phyloP scores from a whole-genome alignment of 1,284 basidiomycete genomes.

The Ganoderma boninense region DNA sequence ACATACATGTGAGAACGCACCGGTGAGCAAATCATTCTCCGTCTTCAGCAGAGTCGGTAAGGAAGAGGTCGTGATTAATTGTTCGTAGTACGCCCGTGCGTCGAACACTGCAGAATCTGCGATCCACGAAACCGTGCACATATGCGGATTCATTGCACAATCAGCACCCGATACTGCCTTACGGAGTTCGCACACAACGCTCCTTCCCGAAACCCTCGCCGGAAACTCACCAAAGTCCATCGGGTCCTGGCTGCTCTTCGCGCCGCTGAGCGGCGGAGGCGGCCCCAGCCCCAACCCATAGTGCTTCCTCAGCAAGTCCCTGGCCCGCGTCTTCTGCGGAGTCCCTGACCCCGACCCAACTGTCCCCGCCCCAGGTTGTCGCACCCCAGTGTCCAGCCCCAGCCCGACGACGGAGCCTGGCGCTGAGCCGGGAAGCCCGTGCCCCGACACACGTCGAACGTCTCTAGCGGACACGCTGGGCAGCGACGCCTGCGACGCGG shows the following conservation, averaged over 20 bases:
- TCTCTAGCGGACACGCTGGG: conserved; percentile 16
- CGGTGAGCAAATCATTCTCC: conserved; percentile 80
- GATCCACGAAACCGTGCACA: neutral
- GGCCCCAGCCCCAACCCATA: conserved; percentile 82
- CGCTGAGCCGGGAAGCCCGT: conserved; percentile 16
- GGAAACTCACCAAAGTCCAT: conserved; percentile 74
- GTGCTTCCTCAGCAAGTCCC: conserved; percentile 82
- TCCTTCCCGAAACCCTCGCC: neutral
- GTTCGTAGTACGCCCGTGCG: conserved; percentile 83
- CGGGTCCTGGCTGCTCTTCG: conserved; percentile 65
- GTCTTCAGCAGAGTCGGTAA: conserved; percentile 74
- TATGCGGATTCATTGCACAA: neutral
- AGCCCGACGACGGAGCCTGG: conserved; percentile 16
- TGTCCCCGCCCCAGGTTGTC: conserved; percentile 3
- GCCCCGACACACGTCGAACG: conserved; percentile 17
- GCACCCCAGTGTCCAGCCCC: conserved; percentile 16
- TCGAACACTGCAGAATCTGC: conserved; percentile 85
- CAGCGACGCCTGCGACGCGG: conserved; percentile 34
- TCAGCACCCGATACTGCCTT: neutral
- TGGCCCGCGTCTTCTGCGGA: conserved; percentile 66
- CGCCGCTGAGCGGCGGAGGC: conserved; percentile 61
- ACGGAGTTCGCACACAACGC: neutral
- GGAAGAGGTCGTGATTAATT: conserved; percentile 82
- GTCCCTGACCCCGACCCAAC: conserved; percentile 26
- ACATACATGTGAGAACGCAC: conserved; percentile 47